Base-by-base conservation (phyloP, 768 basidiomycete genomes). In the Clavulina sp. region DNA sequence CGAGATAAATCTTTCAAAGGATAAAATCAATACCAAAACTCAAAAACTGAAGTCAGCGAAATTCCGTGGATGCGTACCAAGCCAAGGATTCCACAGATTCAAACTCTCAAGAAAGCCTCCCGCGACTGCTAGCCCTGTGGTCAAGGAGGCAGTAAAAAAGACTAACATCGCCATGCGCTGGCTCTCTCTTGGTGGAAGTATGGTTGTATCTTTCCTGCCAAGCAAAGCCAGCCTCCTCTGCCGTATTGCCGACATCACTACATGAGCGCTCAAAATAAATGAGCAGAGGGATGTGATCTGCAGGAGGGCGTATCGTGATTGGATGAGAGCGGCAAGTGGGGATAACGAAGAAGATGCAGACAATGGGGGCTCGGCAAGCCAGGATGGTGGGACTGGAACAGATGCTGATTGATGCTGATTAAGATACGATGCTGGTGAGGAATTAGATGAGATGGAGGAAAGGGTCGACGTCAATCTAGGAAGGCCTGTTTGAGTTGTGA, bases 281-380 rank as follows among this genome's bases (percentile, higher is more conserved):
- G 87, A 80, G 58, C 85, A 86, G 49, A 91, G 71, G 0, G 82
- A 86, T 51, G 81, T 75, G 28, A 89, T 71, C 58, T 89, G 76
- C 31, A 92, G 75, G 23, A 89, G 70, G 58, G 77, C 78, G 55
- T 81, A 77, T 23, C 91, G 76, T 26, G 86, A 80, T 23, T 76
- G 66, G 7, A 81, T 61, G 26, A 83, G 71, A 3, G 55, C 78
- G 75, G 51, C 75, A 65, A 73, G 61, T 16, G 68, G 62, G 41
- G 66, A 57, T 26, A 59, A 66, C 4, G 68, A 60, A 38, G 70
- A 68, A 32, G 69, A 61, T 26, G 87, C 70, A 30, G 73, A 68
- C 41, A 70, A 63, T 1, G 91, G 84, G 0, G 69, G 61, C 62
- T 93, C 89, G 59, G 93, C 81, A 40, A 75, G 70, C 92, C 92